These are phyloP conservation scores for Pezicula radicicola DNA, from an alignment of 2,329 filamentous ascomycete genomes.

Conservation along the genomic window DNA sequence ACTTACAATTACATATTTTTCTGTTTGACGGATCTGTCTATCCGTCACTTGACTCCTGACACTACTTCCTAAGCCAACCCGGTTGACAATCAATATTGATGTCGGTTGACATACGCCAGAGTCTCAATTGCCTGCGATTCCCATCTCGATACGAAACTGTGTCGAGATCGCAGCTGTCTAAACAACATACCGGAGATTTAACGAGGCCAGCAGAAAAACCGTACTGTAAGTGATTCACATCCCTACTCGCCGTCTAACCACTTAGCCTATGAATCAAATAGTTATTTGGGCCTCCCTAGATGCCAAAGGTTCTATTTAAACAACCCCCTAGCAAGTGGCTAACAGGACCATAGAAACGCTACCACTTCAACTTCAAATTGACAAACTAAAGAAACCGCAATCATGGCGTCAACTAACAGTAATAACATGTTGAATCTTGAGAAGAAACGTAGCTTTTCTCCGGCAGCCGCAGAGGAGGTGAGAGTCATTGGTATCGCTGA, in stretches of 20 bases:
- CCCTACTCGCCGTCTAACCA: too few relatives aligned
- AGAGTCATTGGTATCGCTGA: slow-evolving; percentile 64
- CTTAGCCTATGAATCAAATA: too few relatives aligned
- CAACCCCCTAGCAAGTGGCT: not conserved
- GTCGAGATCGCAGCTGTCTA: slow-evolving; percentile 54
- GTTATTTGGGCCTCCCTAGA: too few relatives aligned
- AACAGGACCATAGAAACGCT: slow-evolving; percentile 14
- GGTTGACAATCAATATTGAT: slow-evolving; percentile 40
- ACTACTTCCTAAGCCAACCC: not conserved
- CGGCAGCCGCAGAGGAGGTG: slow-evolving; percentile 46
- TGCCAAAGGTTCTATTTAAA: not conserved
- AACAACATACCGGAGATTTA: slow-evolving; percentile 50
- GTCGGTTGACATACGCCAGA: slow-evolving; percentile 56
- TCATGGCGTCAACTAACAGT: slow-evolving; percentile 36
- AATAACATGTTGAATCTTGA: slow-evolving; percentile 22
- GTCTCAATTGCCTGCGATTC: slow-evolving; percentile 49
- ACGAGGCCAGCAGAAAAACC: slow-evolving; percentile 29
- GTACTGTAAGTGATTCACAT: slow-evolving; percentile 18
- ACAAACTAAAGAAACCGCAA: slow-evolving; percentile 14
- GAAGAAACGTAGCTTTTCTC: slow-evolving; percentile 26
- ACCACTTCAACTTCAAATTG: not conserved
- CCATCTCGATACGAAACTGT: slow-evolving; percentile 53
- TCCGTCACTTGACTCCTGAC: slow-evolving; percentile 7
- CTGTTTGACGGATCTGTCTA: slow-evolving; percentile 4
- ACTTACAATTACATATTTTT: not conserved